phyloP scores from a whole-genome alignment of 768 basidiomycete species.

The Rhodosporidiobolus odoratus region DNA sequence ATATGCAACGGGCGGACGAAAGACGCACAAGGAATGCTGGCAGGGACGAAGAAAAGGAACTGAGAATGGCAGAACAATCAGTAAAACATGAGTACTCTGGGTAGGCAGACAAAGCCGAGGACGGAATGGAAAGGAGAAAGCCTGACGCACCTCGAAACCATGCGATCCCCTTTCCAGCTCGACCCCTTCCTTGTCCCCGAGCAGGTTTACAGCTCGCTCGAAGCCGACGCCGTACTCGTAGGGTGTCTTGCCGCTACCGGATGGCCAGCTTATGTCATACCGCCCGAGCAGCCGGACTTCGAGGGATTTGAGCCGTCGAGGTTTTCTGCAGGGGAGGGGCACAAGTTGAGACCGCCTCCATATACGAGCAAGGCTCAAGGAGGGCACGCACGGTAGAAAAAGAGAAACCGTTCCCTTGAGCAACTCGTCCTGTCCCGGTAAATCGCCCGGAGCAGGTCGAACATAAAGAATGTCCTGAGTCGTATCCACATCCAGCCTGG shows the following conservation, averaged over 20 bases:
- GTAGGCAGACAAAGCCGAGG: no score
- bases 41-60: background rate
- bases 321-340: background rate
- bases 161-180: background rate
- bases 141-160: background rate
- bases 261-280: background rate
- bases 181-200: background rate
- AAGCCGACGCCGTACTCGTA: background rate
- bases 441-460: background rate
- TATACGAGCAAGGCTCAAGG: background rate
- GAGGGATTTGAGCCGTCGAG: background rate
- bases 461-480: background rate
- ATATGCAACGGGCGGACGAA: background rate
- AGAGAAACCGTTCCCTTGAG: background rate
- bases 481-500: background rate
- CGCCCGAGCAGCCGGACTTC: background rate
- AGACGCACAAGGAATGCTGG: background rate
- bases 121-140: background rate
- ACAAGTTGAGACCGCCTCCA: background rate
- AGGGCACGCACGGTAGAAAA: background rate
- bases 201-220: background rate
- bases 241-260: background rate
- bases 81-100: no score
- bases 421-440: background rate
- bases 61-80: background rate